Evolutionary conservation across 2,329 filamentous ascomycete species (phyloP).

Genomic region (Phoma herbarum): DNA sequence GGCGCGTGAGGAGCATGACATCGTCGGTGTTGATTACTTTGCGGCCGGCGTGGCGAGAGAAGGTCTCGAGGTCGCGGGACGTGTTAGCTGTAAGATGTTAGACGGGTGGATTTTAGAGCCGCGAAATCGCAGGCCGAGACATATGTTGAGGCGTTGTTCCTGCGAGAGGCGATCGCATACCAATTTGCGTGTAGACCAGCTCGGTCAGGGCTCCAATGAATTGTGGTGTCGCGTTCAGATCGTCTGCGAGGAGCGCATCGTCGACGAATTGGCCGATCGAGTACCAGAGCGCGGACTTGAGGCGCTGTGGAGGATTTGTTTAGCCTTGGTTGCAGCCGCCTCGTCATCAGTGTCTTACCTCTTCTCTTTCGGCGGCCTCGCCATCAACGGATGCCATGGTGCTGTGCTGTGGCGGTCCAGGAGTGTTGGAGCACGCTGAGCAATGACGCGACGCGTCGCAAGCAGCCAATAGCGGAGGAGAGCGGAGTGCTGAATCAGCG

Average conservation of each 20-base stretch:
- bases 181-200: constrained; percentile 86
- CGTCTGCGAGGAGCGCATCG: constrained; percentile 75
- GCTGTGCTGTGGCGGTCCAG: background rate
- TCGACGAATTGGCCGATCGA: constrained; percentile 73
- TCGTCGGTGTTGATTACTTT: constrained; percentile 84
- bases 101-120: background rate
- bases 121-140: background rate
- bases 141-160: background rate
- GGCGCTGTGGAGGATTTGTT: constrained; percentile 53
- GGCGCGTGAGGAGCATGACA: constrained; percentile 83
- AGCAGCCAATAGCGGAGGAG: constrained; percentile 29
- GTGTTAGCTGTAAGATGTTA: constrained; percentile 39
- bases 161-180: constrained; percentile 58
- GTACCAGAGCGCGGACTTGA: constrained; percentile 56
- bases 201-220: constrained; percentile 82
- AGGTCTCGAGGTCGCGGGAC: constrained; percentile 68
- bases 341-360: constrained; percentile 27
- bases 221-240: constrained; percentile 88
- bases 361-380: constrained; percentile 42
- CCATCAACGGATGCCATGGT: constrained; percentile 38
- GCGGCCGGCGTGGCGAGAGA: constrained; percentile 77
- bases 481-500: constrained; percentile 9
- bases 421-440: background rate
- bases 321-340: background rate
- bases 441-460: constrained; percentile 33